phyloP scores from a whole-genome alignment of 2,329 filamentous ascomycete species.

The Fusarium neocosmosporiellum region DNA sequence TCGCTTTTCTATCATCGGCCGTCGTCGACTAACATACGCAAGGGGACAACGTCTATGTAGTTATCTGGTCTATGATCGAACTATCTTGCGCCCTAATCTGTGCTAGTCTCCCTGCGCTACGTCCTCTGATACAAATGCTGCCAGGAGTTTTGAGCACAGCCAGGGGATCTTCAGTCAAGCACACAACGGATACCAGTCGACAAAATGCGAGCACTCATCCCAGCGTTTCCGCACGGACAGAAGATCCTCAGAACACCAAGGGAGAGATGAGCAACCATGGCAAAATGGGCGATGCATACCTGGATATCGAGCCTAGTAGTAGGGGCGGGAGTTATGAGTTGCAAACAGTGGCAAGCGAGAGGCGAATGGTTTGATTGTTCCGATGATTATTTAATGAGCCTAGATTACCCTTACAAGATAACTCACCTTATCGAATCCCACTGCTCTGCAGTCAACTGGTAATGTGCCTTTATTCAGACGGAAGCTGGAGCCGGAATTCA shows the following conservation, averaged over 20 bases:
- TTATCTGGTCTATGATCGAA: not conserved
- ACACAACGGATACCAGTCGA: not conserved
- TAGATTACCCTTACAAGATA: not conserved
- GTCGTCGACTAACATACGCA: not conserved
- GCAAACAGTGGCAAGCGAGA: not conserved
- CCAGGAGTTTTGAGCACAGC: not conserved
- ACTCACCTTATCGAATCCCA: not conserved
- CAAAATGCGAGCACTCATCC: not conserved
- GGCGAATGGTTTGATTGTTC: not conserved
- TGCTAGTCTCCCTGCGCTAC: not conserved
- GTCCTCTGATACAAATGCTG: not conserved
- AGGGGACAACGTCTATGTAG: not conserved
- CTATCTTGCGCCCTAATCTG: not conserved
- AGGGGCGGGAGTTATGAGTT: not conserved
- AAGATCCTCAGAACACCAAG: not conserved
- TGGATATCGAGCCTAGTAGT: not conserved
- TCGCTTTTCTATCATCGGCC: too few species aligned
- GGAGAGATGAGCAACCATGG: not conserved
- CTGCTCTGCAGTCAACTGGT: not conserved
- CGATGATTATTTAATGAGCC: not conserved
- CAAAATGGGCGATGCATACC: not conserved
- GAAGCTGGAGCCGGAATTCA: not conserved
- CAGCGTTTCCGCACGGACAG: not conserved
- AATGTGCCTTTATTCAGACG: not conserved
- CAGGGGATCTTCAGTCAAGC: not conserved